Conservation (phyloP, 371 early-diverging fungal species). For the Mucor piriformis region DNA sequence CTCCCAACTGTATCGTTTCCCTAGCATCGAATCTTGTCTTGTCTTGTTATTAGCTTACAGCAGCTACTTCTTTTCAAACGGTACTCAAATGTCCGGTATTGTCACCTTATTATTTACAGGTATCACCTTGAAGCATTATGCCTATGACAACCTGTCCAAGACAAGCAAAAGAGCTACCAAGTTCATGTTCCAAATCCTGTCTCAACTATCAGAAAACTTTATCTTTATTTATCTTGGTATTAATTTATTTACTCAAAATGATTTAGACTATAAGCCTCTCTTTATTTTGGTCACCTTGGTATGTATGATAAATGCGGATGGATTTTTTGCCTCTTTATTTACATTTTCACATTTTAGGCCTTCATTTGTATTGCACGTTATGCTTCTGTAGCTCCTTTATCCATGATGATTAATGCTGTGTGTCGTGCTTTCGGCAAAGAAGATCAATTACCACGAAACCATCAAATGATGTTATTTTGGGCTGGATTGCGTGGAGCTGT, state of each 20-base stretch:
- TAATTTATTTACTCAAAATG: constrained; percentile 80
- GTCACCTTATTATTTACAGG: constrained; percentile 95
- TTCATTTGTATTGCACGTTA: constrained; percentile 85
- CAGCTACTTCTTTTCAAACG: constrained; percentile 90
- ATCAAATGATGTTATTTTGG: constrained; percentile 95
- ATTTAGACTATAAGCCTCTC: constrained; percentile 71
- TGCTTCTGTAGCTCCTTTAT: constrained; percentile 81
- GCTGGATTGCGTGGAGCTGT: constrained; percentile 95
- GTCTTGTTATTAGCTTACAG: constrained; percentile 87
- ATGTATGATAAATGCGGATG: constrained; percentile 4
- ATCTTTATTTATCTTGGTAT: constrained; percentile 95
- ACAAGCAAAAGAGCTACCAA: constrained; percentile 79
- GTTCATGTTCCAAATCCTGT: constrained; percentile 86
- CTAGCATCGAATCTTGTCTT: constrained; percentile 83
- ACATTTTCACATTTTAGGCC: constrained; percentile 26
- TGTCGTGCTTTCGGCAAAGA: constrained; percentile 61
- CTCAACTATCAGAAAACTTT: constrained; percentile 91
- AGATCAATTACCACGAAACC: constrained; percentile 72
- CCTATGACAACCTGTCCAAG: constrained; percentile 83
- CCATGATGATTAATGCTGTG: constrained; percentile 74
- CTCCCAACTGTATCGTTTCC: constrained; percentile 74
- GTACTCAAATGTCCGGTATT: constrained; percentile 85
- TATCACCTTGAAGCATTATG: constrained; percentile 90
- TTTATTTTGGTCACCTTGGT: constrained; percentile 76
- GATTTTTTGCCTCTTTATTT: background rate